Conservation (phyloP, 1,284 basidiomycete genomes). For the Ceratobasidium sp. region DNA sequence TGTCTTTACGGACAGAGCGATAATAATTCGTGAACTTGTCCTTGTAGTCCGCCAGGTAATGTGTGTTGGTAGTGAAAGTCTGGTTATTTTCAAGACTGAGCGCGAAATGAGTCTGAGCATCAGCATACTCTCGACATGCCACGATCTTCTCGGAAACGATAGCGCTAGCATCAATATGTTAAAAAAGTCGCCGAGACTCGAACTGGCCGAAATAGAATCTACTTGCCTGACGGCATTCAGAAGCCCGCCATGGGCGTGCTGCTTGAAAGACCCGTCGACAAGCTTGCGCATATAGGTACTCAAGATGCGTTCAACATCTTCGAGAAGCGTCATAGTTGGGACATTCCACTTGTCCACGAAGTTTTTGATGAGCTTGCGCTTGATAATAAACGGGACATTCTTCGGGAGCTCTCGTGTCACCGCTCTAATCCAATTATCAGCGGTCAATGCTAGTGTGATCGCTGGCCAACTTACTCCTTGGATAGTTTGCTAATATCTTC, state of each 20-base stretch:
- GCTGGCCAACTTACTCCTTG: constrained; percentile 46
- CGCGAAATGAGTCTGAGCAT: constrained; percentile 20
- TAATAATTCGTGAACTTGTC: constrained; percentile 41
- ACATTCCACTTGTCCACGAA: constrained; percentile 50
- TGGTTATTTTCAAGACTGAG: constrained; percentile 30
- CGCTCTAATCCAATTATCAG: constrained; percentile 42
- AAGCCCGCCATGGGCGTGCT: constrained; percentile 61
- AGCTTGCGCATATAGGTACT: constrained; percentile 54
- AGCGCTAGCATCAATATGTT: neutral
- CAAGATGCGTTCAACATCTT: constrained; percentile 54
- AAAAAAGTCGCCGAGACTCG: neutral
- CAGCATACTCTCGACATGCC: constrained; percentile 21
- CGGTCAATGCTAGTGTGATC: neutral
- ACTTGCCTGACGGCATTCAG: constrained; percentile 63
- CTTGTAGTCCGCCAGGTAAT: constrained; percentile 52
- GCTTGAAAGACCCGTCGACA: constrained; percentile 58
- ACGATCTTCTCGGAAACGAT: constrained; percentile 21
- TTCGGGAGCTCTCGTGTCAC: constrained; percentile 51
- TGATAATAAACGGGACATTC: constrained; percentile 51
- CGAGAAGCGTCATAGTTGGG: constrained; percentile 61
- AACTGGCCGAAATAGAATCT: constrained; percentile 6
- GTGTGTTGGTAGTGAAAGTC: constrained; percentile 30
- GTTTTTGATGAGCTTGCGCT: constrained; percentile 45
- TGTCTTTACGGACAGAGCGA: neutral
- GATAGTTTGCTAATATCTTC: constrained; percentile 50